Percentiles rank a stretch among this genome's conserved stretches.
phyloP scores from a whole-genome alignment of 352 stramenopile genomes.

The Phytophthora fragariae region DNA sequence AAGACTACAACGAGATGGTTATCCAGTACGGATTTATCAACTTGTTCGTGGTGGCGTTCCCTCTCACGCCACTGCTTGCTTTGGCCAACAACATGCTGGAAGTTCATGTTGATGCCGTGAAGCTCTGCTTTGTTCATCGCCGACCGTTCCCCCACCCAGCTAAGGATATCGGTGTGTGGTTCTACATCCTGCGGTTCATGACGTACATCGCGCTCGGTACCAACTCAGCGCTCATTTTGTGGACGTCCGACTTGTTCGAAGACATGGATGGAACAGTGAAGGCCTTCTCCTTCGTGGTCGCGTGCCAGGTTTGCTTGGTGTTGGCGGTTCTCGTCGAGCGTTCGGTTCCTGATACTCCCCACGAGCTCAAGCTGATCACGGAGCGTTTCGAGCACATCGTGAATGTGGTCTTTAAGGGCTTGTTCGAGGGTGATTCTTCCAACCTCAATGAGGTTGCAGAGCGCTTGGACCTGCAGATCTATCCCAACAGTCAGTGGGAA shows the following conservation, averaged over 20 bases:
- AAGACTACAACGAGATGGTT: constrained; percentile 93
- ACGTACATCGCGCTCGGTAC: constrained; percentile 82
- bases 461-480: constrained; percentile 75
- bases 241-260: constrained; percentile 80
- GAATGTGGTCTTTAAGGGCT: constrained; percentile 78
- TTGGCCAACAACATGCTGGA: constrained; percentile 93
- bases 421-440: constrained; percentile 73
- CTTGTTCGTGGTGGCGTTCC: constrained; percentile 95
- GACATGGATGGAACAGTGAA: constrained; percentile 52
- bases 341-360: constrained; percentile 63
- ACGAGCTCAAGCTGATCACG: constrained; percentile 63
- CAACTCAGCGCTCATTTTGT: constrained; percentile 82
- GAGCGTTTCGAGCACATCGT: constrained; percentile 79
- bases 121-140: constrained; percentile 81
- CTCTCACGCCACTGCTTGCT: constrained; percentile 91
- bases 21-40: constrained; percentile 97
- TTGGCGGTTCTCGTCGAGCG: constrained; percentile 70
- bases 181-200: constrained; percentile 86
- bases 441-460: constrained; percentile 78
- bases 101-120: constrained; percentile 90
- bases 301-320: constrained; percentile 75
- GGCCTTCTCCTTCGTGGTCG: constrained; percentile 75
- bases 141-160: constrained; percentile 81
- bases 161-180: constrained; percentile 94
- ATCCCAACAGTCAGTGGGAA: constrained; percentile 77